Evolutionary conservation across 139 green algal species (phyloP), one percentile per base, ranked within the genome.

Genomic region (Edaphochlamys debaryana): DNA sequence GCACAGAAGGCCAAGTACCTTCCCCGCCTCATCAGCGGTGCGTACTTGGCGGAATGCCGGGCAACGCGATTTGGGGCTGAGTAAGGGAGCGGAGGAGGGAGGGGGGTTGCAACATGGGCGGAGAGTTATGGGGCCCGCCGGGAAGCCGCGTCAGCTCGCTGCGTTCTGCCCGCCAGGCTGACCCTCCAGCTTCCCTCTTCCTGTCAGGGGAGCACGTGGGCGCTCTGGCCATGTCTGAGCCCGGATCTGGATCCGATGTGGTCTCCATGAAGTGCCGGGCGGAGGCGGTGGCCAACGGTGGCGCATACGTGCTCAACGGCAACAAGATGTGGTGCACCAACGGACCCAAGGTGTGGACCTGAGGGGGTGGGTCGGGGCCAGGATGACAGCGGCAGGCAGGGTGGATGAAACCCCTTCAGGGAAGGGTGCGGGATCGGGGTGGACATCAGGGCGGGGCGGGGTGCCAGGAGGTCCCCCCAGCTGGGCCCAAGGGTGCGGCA

Each of bases 301-400:
- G 84, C 37, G n/a, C 62, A 22, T 98, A 91, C 71, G 79, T 98
- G 62, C 89, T 98, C 19, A 98, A 98, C 41, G 96, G 96, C 54
- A 96, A 81, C 82, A 98, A 98, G 88, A 97, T 98, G 92, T 98
- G 96, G 96, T 96, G 56, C 56, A 99, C 96, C 22, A 99, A 99
- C 71, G 96, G 96, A 7, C 93, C 96, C 27, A 91, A 90, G 87
- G 89, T 88, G 62, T 2, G 66, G 5, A 23, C n/a, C n/a, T n/a
- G n/a, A n/a, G n/a, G n/a, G n/a, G n/a, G n/a, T n/a, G n/a, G n/a
- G n/a, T n/a, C n/a, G n/a, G n/a, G n/a, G n/a, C n/a, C n/a, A n/a
- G n/a, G n/a, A n/a, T n/a, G n/a, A n/a, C 48, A 15, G 48, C 48
- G 48, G 48, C 48, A 15, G n/a, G n/a, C n/a, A n/a, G n/a, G n/a